Base-by-base conservation (phyloP, 192 early-diverging fungal genomes). In the Coemansia sp. region DNA sequence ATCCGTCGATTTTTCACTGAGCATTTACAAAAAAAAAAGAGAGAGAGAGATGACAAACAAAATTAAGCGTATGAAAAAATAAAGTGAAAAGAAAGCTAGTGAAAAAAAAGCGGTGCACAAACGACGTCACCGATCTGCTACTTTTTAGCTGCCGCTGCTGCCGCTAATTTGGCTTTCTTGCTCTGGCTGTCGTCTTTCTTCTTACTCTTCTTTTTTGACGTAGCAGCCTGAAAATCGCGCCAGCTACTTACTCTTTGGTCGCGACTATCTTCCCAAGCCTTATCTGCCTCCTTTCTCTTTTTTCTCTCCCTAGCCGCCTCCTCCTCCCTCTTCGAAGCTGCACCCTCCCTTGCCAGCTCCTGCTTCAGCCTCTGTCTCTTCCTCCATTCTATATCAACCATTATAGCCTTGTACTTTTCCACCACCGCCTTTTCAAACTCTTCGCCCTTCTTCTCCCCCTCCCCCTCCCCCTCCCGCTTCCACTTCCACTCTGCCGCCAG, bases 311-410 rank as follows among this genome's bases (percentile, higher is more conserved):
- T 33, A 1, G 43, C 63, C 14, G 14, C 37, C 51, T 75, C 69
- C 50, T 81, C 78, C 14, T 68, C 67, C 35, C 45, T 71, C 20
- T 35, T 43, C n/a, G 62, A 48, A 0, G 43, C 62, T 2, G 42
- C 63, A 14, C 78, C 78, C 64, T 81, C 69, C 10, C 50, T 66
- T 1, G 73, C 73, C 78, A 81, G 65, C 62, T 62, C 60, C 45
- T 81, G 57, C 60, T 75, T 74, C 34, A 75, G 33, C 40, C 50
- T 67, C 55, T 81, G 78, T 2, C 78, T 46, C n/a, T 60, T 65
- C 26, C 73, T 46, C 78, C 78, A 81, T 33, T 81, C 78, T 8
- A 81, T 68, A 23, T 81, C 78, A 0, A 81, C 62, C 66, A 72
- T 65, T 21, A 81, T 75, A 4, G 61, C 36, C 20, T 34, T 42